A percentile compares a stretch with the other conserved stretches of the same genome.
phyloP scores from a whole-genome alignment of 306 rosid species.

The Oemleria cerasiformis region DNA sequence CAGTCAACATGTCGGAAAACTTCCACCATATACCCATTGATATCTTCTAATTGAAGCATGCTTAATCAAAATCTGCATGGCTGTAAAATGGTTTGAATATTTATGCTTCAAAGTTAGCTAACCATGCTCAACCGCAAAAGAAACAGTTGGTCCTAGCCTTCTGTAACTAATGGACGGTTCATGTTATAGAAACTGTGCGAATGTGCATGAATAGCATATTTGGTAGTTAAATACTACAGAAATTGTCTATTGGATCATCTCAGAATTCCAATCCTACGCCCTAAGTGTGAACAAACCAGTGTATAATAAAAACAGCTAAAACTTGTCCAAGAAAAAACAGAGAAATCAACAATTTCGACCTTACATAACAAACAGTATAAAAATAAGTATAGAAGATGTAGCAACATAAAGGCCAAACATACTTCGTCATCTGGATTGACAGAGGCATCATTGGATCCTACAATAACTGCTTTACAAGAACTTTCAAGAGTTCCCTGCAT shows the following conservation, averaged over 20 bases:
- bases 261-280: neutral
- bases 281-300: neutral
- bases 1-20: neutral
- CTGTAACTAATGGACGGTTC: neutral
- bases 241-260: neutral
- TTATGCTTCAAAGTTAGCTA: neutral
- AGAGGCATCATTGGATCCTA: conserved; percentile 48
- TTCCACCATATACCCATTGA: neutral
- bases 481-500: conserved; percentile 59
- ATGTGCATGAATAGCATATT: too few species aligned
- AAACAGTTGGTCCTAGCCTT: neutral
- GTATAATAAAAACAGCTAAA: too few species aligned
- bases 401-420: conserved; percentile 25
- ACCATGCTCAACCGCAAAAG: neutral
- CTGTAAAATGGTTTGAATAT: neutral
- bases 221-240: neutral
- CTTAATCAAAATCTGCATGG: neutral
- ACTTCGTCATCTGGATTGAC: conserved; percentile 58
- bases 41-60: neutral
- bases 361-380: neutral
- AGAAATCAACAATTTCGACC: neutral
- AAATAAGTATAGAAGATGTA: neutral
- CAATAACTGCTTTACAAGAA: conserved; percentile 46
- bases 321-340: neutral
- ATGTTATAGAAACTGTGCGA: neutral